phyloP scores from a whole-genome alignment of 2,329 filamentous ascomycete genomes.

The Fusarium citri region DNA sequence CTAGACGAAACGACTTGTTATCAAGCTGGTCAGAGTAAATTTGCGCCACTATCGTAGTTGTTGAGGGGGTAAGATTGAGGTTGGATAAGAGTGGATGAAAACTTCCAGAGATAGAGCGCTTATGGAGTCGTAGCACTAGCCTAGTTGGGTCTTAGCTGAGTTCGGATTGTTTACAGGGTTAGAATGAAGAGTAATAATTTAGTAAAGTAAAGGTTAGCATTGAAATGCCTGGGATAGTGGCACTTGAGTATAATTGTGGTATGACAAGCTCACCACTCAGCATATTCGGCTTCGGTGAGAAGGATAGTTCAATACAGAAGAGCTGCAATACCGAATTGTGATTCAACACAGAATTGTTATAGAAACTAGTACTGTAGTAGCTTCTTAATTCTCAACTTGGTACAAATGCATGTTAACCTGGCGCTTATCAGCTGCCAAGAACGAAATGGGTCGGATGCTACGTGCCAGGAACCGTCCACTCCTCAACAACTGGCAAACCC shows the following conservation, averaged over 20 bases:
- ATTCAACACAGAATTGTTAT: too few species aligned
- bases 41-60: slow-evolving; percentile 1
- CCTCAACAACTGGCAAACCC: accelerated
- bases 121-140: not conserved
- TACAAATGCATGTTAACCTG: too few species aligned
- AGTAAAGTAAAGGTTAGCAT: not conserved
- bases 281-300: too few species aligned
- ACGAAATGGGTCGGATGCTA: too few species aligned
- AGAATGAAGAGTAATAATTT: not conserved
- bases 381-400: too few species aligned
- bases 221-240: not conserved
- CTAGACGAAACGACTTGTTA: not conserved
- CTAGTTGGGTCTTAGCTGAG: not conserved
- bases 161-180: not conserved
- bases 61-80: not conserved
- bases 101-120: not conserved
- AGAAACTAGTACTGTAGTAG: too few species aligned
- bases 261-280: not conserved
- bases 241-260: not conserved
- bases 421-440: too few species aligned
- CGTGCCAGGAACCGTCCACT: too few species aligned
- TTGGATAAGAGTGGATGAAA: not conserved
- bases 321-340: too few species aligned
- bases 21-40: not conserved
- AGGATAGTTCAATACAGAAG: too few species aligned